These are phyloP conservation scores for Xylariaceae sp. DNA, from an alignment of 2,329 filamentous ascomycete genomes.

Conservation along the genomic window DNA sequence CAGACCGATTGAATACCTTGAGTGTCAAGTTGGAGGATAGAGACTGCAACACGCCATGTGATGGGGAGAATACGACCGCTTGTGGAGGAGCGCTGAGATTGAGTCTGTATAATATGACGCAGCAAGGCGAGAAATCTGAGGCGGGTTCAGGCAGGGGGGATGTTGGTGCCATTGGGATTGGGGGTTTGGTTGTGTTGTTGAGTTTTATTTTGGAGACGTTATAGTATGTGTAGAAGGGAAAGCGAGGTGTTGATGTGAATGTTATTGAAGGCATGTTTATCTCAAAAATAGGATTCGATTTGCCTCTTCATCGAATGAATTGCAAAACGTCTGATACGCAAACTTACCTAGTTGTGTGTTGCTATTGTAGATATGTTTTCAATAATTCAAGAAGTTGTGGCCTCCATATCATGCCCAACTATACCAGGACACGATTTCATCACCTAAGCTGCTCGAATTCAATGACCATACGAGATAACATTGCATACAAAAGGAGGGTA, in stretches of 20 bases:
- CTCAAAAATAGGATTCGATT: neutral
- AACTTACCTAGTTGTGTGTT: no score
- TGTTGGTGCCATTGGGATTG: neutral
- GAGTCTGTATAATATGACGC: slow-evolving; percentile 39
- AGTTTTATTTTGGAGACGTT: slow-evolving; percentile 4
- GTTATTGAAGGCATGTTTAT: neutral
- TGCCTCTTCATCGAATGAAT: no score
- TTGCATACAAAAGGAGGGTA: no score
- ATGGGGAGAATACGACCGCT: slow-evolving; percentile 48
- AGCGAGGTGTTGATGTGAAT: neutral
- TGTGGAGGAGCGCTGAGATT: slow-evolving; percentile 55
- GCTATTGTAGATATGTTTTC: no score
- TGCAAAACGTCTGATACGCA: no score
- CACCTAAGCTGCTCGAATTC: no score
- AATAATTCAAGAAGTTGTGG: no score
- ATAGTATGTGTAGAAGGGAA: neutral
- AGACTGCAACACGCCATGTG: slow-evolving; percentile 51
- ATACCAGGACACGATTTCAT: no score
- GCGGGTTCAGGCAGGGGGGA: neutral
- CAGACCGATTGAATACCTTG: slow-evolving; percentile 46
- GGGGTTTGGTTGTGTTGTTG: neutral
- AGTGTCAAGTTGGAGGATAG: slow-evolving; percentile 45
- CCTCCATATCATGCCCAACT: no score
- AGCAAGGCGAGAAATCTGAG: neutral
- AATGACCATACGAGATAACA: no score